phyloP scores from a whole-genome alignment of 768 basidiomycete species.

The Tulasnella calospora region DNA sequence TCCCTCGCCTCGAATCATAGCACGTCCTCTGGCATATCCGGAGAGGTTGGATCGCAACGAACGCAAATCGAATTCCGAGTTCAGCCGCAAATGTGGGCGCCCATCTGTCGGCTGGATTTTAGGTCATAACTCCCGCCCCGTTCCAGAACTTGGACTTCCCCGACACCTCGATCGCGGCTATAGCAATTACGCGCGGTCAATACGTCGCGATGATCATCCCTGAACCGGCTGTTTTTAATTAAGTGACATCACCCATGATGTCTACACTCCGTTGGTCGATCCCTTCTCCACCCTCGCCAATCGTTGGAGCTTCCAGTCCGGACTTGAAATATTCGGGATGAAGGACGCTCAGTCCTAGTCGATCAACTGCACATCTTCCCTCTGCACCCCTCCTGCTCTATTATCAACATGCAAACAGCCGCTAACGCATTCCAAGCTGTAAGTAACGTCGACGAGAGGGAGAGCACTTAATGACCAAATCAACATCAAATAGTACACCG shows the following conservation, averaged over 20 bases:
- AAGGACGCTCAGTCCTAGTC: neutral
- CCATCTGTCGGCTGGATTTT: neutral
- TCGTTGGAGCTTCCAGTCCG: neutral
- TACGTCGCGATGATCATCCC: neutral
- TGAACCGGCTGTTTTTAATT: neutral
- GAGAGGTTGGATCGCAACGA: too few species aligned
- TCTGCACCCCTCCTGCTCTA: neutral
- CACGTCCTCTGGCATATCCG: too few species aligned
- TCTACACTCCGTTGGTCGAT: neutral
- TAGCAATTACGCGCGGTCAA: neutral
- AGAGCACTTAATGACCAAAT: neutral
- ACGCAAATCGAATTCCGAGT: neutral
- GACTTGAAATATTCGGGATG: neutral
- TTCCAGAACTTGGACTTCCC: neutral
- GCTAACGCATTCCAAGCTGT: conserved; percentile 30
- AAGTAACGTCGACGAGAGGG: neutral
- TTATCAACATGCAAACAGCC: conserved; percentile 29
- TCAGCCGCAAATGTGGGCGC: too few species aligned
- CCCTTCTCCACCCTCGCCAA: neutral
- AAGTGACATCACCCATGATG: neutral
- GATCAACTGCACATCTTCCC: neutral
- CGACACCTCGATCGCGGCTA: neutral
- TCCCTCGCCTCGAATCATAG: too few species aligned
- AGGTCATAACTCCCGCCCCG: neutral
- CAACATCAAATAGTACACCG: conserved; percentile 23